Evolutionary conservation across 2,329 filamentous ascomycete species (phyloP), one percentile per base, ranked within the genome.

Genomic region (Fusarium setosum): DNA sequence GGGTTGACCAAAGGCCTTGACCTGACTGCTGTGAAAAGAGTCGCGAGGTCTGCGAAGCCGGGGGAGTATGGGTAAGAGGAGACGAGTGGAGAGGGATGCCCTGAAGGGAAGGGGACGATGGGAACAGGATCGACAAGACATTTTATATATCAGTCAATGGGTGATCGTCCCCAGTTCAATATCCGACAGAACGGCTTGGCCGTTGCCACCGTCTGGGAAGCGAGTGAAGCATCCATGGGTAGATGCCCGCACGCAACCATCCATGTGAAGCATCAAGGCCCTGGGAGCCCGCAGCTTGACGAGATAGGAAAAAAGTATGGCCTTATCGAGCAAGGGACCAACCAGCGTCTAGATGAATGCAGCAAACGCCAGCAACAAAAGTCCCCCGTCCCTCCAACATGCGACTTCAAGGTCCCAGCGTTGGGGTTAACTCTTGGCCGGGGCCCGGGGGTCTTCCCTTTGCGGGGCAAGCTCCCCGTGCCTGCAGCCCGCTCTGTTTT

Each of bases 91-190:
- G 61, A 62, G 45, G 40, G 45, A 40, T 47, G 45, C 60, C n/a
- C 57, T 56, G 59, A 12, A 6, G 23, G 49, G 55, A 51, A 37
- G 20, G 4, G 35, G 24, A 40, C 21, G 9, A 17, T 29, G 47
- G 29, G 21, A 11, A 26, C 24, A 24, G 52, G 17, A 58, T 24
- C 17, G 40, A 58, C 31, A 31, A 34, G 31, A 44, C 26, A 29
- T 26, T 57, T 47, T 68, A 65, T 68, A 67, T 57, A 65, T 51
- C 37, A 54, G 51, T 50, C 20, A 26, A 55, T n/a, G n/a, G n/a
- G n/a, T n/a, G n/a, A n/a, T n/a, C 41, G 35, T 23, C 23, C 12
- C 29, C 24, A 32, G 17, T 26, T 7, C 48, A 38, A 61, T 61
- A 61, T 49, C 59, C 59, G 56, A 61, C 53, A 57, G 29, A 6